These are phyloP conservation scores for Leucoagaricus sp. DNA, from an alignment of 1,284 basidiomycete genomes.

Conservation along the genomic window DNA sequence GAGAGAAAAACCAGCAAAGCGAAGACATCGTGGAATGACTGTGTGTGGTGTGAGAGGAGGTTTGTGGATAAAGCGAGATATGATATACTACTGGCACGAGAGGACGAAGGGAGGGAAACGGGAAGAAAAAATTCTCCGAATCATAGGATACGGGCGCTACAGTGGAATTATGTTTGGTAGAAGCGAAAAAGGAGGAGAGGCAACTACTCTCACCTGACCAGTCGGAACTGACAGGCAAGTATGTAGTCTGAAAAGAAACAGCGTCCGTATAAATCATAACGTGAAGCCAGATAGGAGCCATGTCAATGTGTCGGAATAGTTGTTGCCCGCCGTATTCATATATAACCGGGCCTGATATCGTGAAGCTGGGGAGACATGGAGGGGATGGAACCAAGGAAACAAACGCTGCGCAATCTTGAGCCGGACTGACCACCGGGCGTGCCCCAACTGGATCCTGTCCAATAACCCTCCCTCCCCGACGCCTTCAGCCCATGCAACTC, in stretches of 20 bases:
- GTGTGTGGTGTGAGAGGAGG: constrained; percentile 20
- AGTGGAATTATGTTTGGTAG: constrained; percentile 22
- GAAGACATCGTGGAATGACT: constrained; percentile 23
- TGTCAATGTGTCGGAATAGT: constrained; percentile 15
- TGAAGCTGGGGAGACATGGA: constrained; percentile 12
- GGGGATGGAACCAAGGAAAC: constrained; percentile 14
- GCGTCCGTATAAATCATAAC: constrained; percentile 26
- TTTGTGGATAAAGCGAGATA: constrained; percentile 17
- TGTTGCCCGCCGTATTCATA: constrained; percentile 10
- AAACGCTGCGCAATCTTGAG: constrained; percentile 11
- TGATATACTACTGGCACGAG: constrained; percentile 14
- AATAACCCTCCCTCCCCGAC: constrained; percentile 29
- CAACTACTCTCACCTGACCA: constrained; percentile 26
- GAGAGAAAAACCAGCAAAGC: constrained; percentile 28
- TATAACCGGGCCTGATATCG: constrained; percentile 9
- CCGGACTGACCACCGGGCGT: constrained; percentile 38
- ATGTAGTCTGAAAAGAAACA: constrained; percentile 24
- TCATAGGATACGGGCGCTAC: constrained; percentile 36
- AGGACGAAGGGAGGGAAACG: constrained; percentile 6
- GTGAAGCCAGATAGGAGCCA: constrained; percentile 15
- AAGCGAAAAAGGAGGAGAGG: constrained; percentile 21
- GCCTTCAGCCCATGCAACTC: constrained; percentile 26
- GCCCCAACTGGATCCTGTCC: constrained; percentile 39
- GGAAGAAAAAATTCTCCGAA: constrained; percentile 13
- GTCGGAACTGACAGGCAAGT: constrained; percentile 1